Conservation (phyloP, 2,329 filamentous ascomycete species). For the Diplodia scrobiculata region DNA sequence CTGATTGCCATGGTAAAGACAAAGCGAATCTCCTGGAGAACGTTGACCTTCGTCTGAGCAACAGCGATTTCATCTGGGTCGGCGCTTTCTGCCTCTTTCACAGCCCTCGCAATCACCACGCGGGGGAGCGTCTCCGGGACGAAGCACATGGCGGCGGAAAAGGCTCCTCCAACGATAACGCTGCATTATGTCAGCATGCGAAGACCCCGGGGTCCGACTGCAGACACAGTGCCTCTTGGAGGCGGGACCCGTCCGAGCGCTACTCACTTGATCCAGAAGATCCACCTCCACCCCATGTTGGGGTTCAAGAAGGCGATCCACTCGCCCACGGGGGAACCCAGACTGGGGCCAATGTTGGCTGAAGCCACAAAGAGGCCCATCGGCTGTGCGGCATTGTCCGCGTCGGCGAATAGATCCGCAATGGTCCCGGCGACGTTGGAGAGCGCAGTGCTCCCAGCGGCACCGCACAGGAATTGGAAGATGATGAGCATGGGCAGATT, state of each 20-base stretch:
- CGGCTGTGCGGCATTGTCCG: conserved; percentile 29
- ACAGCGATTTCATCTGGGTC: conserved; percentile 25
- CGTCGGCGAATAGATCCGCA: conserved; percentile 29
- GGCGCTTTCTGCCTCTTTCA: conserved; percentile 8
- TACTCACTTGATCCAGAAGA: conserved; percentile 29
- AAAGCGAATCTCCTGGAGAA: conserved; percentile 27
- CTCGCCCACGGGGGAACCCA: conserved; percentile 28
- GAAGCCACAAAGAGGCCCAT: conserved; percentile 30
- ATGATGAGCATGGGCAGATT: conserved; percentile 30
- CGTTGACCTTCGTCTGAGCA: conserved; percentile 25
- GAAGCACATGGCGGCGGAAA: conserved; percentile 18
- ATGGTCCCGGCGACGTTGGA: conserved; percentile 30
- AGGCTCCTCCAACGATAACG: conserved; percentile 28
- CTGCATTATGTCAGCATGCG: conserved; percentile 5
- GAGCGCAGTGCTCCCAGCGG: conserved; percentile 28
- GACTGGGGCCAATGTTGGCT: conserved; percentile 26
- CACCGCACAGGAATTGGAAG: conserved; percentile 29
- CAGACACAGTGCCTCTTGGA: no score
- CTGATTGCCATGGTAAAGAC: conserved; percentile 27
- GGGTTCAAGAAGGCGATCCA: conserved; percentile 28
- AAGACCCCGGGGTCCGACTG: not conserved
- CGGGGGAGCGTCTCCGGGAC: conserved; percentile 27
- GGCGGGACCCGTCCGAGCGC: no score
- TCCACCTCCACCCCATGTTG: conserved; percentile 28
- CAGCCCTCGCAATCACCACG: conserved; percentile 26